Evolutionary conservation across 2,329 filamentous ascomycete genomes (phyloP), one percentile per base, ranked within the genome.

Genomic region (Fusarium agapanthi): DNA sequence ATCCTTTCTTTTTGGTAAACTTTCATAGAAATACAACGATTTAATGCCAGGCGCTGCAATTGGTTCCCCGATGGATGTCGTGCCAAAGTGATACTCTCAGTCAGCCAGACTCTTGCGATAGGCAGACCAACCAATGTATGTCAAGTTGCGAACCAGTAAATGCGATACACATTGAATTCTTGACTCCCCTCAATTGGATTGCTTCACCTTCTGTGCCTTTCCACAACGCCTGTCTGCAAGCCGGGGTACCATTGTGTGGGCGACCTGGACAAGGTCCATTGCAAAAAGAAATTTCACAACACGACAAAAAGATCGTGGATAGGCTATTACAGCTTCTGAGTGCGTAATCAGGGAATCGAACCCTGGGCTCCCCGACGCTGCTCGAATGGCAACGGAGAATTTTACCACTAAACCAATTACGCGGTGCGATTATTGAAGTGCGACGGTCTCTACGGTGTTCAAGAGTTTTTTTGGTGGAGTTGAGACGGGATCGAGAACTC

Each of bases 391-490:
- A 65, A 65, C 62, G 59, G 62, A 65, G 62, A 65, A 65, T 65
- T 65, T 65, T 65, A 65, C 62, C 62, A 65, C 62, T 65, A 64
- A 65, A 65, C 62, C 62, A 65, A 65, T 65, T 65, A 65, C 59
- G 62, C 62, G 47, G 35, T 30, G 32, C 15, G 26, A 22, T 34
- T 54, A 11, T 54, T 60, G 45, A 28, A 10, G 2, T 6, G 6
- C 0, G n/a, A 20, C 1, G 0, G 0, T 41, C 11, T 28, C 2
- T 6, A 1, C 1, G 1, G 2, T 10, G 2, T 2, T 2, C 0
- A 35, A 35, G 24, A 20, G 0, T 3, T 1, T 16, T 16, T n/a
- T 30, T 5, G 14, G n/a, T 37, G 44, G 28, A 16, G 16, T 24
- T n/a, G 16, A 12, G 26, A 15, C 13, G 24, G 20, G 6, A 13